Evolutionary conservation across 2,329 filamentous ascomycete species (phyloP).

Genomic region (Colletotrichum graminicola): DNA sequence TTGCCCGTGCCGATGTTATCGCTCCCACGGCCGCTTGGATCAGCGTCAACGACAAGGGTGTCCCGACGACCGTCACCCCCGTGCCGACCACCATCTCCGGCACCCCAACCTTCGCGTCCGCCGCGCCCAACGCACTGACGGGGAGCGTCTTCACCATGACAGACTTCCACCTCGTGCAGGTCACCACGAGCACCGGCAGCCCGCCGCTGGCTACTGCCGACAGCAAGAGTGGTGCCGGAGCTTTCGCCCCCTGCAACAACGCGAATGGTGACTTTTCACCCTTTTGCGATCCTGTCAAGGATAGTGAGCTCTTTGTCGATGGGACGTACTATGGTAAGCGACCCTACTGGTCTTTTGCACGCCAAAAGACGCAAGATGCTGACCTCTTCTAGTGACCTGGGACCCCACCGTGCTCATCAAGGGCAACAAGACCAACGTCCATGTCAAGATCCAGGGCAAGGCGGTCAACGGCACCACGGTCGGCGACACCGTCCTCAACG

Average conservation of each 20-base stretch:
- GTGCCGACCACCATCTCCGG: constrained; percentile 60
- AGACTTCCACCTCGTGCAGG: constrained; percentile 51
- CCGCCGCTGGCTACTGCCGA: constrained; percentile 60
- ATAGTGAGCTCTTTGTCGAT: constrained; percentile 58
- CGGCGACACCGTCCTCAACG: constrained; percentile 40
- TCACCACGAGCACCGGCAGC: constrained; percentile 57
- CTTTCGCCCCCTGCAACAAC: constrained; percentile 65
- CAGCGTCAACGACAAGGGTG: constrained; percentile 61
- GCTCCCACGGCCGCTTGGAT: constrained; percentile 64
- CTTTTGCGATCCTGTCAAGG: constrained; percentile 63
- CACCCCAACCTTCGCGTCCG: constrained; percentile 54
- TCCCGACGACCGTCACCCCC: constrained; percentile 64
- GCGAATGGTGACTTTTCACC: constrained; percentile 60
- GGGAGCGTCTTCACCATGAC: constrained; percentile 57
- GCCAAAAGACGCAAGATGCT: constrained; percentile 4
- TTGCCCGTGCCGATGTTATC: constrained; percentile 42
- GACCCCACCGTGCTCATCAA: constrained; percentile 64
- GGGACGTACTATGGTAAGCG: constrained; percentile 65
- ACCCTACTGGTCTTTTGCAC: not conserved
- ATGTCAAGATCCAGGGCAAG: constrained; percentile 52
- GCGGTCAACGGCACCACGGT: constrained; percentile 56
- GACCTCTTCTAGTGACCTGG: constrained; percentile 64
- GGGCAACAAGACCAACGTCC: constrained; percentile 51
- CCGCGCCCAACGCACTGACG: constrained; percentile 61
- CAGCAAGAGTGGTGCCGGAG: constrained; percentile 57